Evolutionary conservation across 2,329 filamentous ascomycete genomes (phyloP).

Genomic region (Stagonosporopsis rhizophila): DNA sequence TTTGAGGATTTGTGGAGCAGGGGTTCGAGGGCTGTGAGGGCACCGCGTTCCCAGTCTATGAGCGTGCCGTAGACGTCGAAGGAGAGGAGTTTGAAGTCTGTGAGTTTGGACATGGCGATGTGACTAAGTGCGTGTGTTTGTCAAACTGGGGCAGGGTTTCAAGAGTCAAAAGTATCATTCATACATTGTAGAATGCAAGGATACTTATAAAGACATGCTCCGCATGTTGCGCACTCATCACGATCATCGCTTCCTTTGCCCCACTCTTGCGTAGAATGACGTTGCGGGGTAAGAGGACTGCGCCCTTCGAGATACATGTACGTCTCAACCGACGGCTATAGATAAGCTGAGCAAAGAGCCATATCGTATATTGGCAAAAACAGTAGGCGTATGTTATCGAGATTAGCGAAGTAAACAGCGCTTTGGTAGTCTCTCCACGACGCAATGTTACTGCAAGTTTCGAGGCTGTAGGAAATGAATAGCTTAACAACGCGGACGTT

Average conservation of each 20-base stretch:
- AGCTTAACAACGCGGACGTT: too few relatives aligned
- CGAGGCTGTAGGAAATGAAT: too few relatives aligned
- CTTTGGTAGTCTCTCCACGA: too few relatives aligned
- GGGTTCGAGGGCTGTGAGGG: constrained; percentile 62
- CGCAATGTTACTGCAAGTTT: background rate
- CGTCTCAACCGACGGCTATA: background rate
- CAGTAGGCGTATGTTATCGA: background rate
- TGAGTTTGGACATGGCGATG: constrained; percentile 42
- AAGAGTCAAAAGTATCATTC: too few relatives aligned
- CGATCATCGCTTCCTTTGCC: background rate
- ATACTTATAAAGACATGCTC: background rate
- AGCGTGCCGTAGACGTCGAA: constrained; percentile 85
- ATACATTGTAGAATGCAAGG: too few relatives aligned
- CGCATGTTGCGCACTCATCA: background rate
- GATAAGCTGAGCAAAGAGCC: background rate
- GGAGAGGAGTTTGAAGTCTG: constrained; percentile 62
- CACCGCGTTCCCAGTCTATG: constrained; percentile 78
- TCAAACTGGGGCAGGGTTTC: too few relatives aligned
- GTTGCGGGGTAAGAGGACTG: constrained; percentile 19
- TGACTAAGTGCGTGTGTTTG: background rate
- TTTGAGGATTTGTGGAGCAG: constrained; percentile 51
- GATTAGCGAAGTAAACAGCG: background rate
- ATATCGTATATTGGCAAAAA: background rate
- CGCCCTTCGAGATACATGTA: constrained; percentile 25
- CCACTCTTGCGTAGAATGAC: constrained; percentile 20